A percentile compares a stretch with the other conserved stretches of the same genome.
These are phyloP conservation scores for Eucalyptus polyanthemos DNA, from an alignment of 345 rosid genomes.

Conservation along the genomic window DNA sequence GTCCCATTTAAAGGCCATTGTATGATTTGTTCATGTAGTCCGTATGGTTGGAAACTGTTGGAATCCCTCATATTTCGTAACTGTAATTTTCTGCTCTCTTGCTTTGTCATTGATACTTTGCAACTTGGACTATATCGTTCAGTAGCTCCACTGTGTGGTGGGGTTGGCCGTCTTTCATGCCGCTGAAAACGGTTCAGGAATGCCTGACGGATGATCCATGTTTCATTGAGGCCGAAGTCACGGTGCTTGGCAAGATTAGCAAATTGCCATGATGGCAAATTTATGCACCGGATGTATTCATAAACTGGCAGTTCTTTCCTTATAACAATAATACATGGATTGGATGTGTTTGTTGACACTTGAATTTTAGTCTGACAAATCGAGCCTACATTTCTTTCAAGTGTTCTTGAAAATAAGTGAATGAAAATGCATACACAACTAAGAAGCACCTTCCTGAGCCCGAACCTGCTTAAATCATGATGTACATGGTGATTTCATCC, in stretches of 20 bases:
- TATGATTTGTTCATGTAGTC: neutral
- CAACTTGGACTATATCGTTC: neutral
- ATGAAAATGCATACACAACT: neutral
- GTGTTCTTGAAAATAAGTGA: neutral
- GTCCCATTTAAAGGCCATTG: neutral
- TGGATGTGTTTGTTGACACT: neutral
- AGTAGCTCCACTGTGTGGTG: neutral
- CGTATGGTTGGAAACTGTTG: accelerated
- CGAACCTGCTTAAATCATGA: neutral
- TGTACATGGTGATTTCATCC: neutral
- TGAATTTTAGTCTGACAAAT: too few relatives aligned
- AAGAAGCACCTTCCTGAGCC: neutral
- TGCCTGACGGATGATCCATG: neutral
- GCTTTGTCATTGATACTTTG: neutral
- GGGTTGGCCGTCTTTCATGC: neutral
- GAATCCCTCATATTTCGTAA: neutral
- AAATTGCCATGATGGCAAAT: neutral
- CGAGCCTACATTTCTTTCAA: neutral
- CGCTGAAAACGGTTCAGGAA: neutral
- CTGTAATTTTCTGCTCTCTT: neutral
- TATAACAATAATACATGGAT: neutral
- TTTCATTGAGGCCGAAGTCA: neutral
- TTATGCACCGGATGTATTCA: neutral
- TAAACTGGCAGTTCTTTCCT: neutral
- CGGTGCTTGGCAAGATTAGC: neutral